These are phyloP conservation scores for Tricholomella constricta DNA, from an alignment of 768 basidiomycete species.

Conservation along the genomic window DNA sequence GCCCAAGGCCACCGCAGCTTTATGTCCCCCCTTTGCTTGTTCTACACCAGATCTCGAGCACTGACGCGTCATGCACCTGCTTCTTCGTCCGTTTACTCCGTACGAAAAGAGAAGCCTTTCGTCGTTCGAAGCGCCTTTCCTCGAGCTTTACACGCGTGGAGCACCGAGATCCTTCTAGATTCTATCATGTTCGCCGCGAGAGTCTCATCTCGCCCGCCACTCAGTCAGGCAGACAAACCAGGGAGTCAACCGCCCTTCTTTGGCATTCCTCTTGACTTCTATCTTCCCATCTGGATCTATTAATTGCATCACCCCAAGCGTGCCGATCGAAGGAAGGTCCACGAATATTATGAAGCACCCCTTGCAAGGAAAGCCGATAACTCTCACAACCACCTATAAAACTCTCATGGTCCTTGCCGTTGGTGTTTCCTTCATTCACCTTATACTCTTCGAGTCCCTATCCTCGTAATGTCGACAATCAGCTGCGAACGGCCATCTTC, in stretches of 20 bases:
- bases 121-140: background rate
- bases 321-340: conserved; percentile 8
- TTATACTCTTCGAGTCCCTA: background rate
- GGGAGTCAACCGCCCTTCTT: background rate
- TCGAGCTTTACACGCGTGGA: background rate
- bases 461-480: conserved; percentile 10
- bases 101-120: background rate
- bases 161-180: conserved; percentile 5
- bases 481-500: conserved; percentile 22
- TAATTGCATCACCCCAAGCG: background rate
- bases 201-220: conserved; percentile 6
- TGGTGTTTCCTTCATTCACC: background rate
- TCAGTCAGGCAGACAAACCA: background rate
- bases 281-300: conserved; percentile 6
- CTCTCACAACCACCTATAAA: conserved; percentile 7
- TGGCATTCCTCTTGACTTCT: background rate
- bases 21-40: background rate
- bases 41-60: background rate
- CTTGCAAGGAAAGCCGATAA: background rate
- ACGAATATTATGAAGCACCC: conserved; percentile 10
- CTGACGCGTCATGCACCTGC: background rate
- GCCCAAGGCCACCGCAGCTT: background rate
- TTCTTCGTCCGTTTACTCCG: background rate
- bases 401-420: conserved; percentile 5
- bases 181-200: conserved; percentile 10